These are phyloP conservation scores for Gelatoporia subvermispora DNA, from an alignment of 768 basidiomycete species.

Conservation along the genomic window DNA sequence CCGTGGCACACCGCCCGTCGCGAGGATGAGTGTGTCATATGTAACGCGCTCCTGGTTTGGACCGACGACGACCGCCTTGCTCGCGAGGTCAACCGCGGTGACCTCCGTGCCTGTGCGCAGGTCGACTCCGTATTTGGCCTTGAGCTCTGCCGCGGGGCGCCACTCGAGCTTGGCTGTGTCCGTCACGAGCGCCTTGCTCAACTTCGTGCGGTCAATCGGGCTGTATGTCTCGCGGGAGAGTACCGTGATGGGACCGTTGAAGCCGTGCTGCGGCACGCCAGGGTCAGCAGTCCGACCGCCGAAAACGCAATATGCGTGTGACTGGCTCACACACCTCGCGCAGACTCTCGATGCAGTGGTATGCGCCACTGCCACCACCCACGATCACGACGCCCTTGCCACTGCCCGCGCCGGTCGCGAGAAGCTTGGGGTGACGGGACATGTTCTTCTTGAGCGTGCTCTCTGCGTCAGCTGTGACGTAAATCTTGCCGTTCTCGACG, in stretches of 20 bases:
- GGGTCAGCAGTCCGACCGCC: background rate
- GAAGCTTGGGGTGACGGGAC: constrained; percentile 54
- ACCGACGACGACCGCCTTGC: constrained; percentile 60
- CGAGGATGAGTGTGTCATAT: constrained; percentile 79
- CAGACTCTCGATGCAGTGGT: constrained; percentile 75
- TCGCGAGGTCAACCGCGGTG: constrained; percentile 58
- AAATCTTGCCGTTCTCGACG: constrained; percentile 67
- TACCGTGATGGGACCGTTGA: constrained; percentile 69
- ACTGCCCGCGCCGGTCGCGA: constrained; percentile 40
- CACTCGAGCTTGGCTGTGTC: constrained; percentile 77
- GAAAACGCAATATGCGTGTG: background rate
- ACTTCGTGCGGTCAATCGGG: constrained; percentile 88
- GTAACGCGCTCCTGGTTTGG: constrained; percentile 51
- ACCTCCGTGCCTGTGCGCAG: constrained; percentile 65
- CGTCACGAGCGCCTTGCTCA: constrained; percentile 81
- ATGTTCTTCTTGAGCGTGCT: constrained; percentile 64
- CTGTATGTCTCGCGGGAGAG: constrained; percentile 74
- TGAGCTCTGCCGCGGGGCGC: constrained; percentile 66
- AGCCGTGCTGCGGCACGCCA: constrained; percentile 58
- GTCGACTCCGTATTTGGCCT: constrained; percentile 67
- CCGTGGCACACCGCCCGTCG: constrained; percentile 70
- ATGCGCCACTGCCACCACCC: constrained; percentile 80
- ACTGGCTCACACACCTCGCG: constrained; percentile 53
- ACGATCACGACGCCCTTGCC: constrained; percentile 73
- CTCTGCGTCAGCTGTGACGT: constrained; percentile 65